Evolutionary conservation across 345 rosid genomes (phyloP).

Genomic region (Turnera subulata): DNA sequence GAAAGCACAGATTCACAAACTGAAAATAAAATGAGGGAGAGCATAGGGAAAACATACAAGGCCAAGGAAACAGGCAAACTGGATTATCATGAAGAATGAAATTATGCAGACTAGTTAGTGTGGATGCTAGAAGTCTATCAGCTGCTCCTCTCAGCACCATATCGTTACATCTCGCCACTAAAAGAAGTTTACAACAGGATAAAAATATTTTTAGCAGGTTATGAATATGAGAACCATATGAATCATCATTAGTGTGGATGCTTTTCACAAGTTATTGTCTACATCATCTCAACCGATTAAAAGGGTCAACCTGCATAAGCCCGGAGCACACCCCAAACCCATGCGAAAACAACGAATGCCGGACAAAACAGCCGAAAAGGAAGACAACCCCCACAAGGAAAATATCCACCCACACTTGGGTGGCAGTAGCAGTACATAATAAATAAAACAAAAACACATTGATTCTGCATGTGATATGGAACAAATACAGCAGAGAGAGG

Average conservation of each 20-base stretch:
- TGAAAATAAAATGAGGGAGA: background rate
- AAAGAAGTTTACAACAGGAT: too few species aligned
- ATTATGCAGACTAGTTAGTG: too few species aligned
- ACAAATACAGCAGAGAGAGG: background rate
- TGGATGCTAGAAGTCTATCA: too few species aligned
- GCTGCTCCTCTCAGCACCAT: too few species aligned
- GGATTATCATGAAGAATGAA: too few species aligned
- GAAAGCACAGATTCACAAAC: background rate
- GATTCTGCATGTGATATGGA: too few species aligned
- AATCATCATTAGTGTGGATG: too few species aligned
- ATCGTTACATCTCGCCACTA: too few species aligned
- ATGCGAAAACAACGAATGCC: background rate
- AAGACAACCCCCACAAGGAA: background rate
- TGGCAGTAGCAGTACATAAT: background rate
- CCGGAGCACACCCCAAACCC: background rate
- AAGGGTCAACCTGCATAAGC: background rate
- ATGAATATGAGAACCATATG: too few species aligned
- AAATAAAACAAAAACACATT: background rate
- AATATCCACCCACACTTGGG: background rate
- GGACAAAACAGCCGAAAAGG: background rate
- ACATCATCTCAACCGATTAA: background rate
- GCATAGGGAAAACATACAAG: too few species aligned
- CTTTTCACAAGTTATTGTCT: background rate
- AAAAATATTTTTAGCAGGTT: too few species aligned
- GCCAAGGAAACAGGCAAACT: too few species aligned